Evolutionary conservation across 1,284 basidiomycete genomes (phyloP).

Genomic region (Serendipita sp.): DNA sequence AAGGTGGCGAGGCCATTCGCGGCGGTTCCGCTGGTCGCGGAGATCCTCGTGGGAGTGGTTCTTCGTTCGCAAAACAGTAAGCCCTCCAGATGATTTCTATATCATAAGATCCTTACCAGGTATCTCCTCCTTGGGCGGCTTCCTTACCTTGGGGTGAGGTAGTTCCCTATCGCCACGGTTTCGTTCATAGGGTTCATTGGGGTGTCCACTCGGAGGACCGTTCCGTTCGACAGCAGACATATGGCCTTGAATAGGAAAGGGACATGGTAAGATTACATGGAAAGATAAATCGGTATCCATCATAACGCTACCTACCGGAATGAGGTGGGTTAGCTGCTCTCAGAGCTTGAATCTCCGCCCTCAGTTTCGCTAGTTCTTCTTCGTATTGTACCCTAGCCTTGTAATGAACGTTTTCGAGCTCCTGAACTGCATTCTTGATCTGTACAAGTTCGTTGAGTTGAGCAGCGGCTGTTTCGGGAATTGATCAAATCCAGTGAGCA

Average conservation of each 20-base stretch:
- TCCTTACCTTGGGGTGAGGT: too few species aligned
- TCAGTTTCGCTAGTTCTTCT: conserved; percentile 53
- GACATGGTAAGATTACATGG: not conserved
- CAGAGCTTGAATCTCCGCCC: conserved; percentile 43
- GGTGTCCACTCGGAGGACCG: conserved; percentile 8
- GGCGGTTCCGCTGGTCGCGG: too few species aligned
- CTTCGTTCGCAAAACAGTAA: too few species aligned
- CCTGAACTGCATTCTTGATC: conserved; percentile 62
- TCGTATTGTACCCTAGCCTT: conserved; percentile 64
- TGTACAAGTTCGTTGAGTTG: conserved; percentile 62
- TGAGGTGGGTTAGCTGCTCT: conserved; percentile 23
- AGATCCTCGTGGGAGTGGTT: too few species aligned
- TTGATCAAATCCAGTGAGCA: not conserved
- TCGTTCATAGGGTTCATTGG: not conserved
- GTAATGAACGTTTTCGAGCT: conserved; percentile 60
- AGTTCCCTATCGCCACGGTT: not conserved
- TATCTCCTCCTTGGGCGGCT: not conserved
- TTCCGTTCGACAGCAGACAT: conserved; percentile 7
- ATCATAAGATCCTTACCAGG: conserved; percentile 5
- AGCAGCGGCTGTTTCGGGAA: conserved; percentile 33
- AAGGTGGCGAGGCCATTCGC: conserved; percentile 9
- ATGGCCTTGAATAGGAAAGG: conserved; percentile 22
- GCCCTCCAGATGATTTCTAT: too few species aligned
- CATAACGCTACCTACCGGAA: too few species aligned
- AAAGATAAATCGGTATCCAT: not conserved